Evolutionary conservation across 805 yeast species (phyloP), one percentile per base, ranked within the genome.

Genomic region (Candida coleopterorum): DNA sequence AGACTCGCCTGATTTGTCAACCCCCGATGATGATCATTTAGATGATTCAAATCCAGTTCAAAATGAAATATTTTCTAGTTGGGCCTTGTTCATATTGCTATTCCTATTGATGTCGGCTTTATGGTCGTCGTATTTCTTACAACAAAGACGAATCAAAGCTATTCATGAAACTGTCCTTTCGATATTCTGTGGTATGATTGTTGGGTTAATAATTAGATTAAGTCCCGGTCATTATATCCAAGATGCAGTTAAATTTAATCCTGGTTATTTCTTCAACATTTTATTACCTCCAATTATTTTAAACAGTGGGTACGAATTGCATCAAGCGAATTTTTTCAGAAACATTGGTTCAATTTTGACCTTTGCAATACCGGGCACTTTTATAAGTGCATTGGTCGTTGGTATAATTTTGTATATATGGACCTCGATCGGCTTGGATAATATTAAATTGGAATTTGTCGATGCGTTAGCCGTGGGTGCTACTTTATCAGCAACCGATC

Each of bases 401-500:
- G 99, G 98, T n/a, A 68, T 80, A 3, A 82, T 93, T 24, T 59
- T 93, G 35, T 93, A 77, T 55, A 67, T 89, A 17, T 93, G 97
- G 94, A 86, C 98, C 0, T 76, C 86, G 6, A 57, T 93, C 49
- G 97, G 98, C 1, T 61, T 94, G 15, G 99, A 93, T 53, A 86
- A 90, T 28, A 77, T 93, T 26, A 66, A 79, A 44, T 77, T 93
- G 38, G 90, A 96, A 35, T 88, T 90, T 62, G 96, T 93, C n/a
- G 97, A 90, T 58, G 96, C 97, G 0, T 70, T 93, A 38, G 90
- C 96, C 0, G 95, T 93, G 12, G 99, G 98, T 17, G 98, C 99
- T 2, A 90, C 98, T 0, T 72, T 93, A 29, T 86, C 96, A 2
- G 99, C 99, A 15, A 93, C 99, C 2, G 99, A 93, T 59, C 99